Evolutionary conservation across 176 grass and related monocot species (phyloP), one percentile per base, ranked within the genome.

Genomic region (Dactylis glomerata): DNA sequence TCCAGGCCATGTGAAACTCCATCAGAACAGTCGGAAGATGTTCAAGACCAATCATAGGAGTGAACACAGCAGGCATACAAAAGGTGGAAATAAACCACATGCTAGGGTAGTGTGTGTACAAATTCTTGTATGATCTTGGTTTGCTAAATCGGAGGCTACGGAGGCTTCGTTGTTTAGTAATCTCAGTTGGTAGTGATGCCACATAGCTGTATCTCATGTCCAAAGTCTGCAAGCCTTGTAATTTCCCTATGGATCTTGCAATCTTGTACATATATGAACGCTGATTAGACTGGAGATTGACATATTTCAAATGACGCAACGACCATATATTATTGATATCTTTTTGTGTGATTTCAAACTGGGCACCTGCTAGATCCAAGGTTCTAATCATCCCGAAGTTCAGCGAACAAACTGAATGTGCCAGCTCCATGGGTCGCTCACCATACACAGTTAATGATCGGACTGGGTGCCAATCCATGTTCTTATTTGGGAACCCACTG

Each of bases 231-330:
- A 85, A 59, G 1, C 64, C 38, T 6, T 71, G 75, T 19, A 85
- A 5, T n/a, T 71, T 85, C 13, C 75, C 64, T 1, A 79, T 85
- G 1, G 83, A 70, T 56, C 26, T 78, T 44, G 83, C 74, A 32
- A 85, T 7, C 19, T 56, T 56, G 6, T 56, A 56, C n/a, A 56
- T 8, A 56, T 56, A 26, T 17, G 17, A 0, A 44, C 32, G 10
- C 20, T 30, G 9, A 68, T 22, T 0, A 3, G 22, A 0, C 9
- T 0, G 0, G 28, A 50, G 0, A 5, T 22, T 77, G 6, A 85
- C 0, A 58, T 70, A 61, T 47, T 71, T 86, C 37, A 85, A 79
- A 38, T 79, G 84, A 9, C 3, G 8, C 9, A 86, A 47, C 22
- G 59, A 26, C 1, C 26, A 27, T 10, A 86, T 47, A 0, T 5